Evolutionary conservation across 495 filamentous ascomycete genomes (phyloP).

Genomic region (Hypoxylon cercidicola): DNA sequence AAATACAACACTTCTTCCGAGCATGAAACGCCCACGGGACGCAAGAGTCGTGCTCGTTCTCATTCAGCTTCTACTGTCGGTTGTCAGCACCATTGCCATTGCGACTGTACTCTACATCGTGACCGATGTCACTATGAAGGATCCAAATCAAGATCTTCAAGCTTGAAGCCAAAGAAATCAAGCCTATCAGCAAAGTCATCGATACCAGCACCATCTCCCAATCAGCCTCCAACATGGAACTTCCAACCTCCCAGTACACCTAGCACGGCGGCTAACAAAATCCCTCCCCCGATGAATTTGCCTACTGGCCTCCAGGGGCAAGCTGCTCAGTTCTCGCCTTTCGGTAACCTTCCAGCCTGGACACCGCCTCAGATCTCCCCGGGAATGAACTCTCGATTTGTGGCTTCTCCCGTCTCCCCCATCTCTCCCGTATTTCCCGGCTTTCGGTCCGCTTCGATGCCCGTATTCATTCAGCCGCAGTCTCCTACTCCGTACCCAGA

Average conservation of each 20-base stretch:
- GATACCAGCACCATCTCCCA: background rate
- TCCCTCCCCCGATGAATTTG: background rate
- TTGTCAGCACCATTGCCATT: background rate
- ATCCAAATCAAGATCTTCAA: background rate
- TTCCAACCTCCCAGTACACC: background rate
- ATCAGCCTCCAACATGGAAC: background rate
- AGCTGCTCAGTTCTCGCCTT: background rate
- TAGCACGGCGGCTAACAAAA: background rate
- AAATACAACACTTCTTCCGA: background rate
- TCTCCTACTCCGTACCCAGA: background rate
- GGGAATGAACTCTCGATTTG: background rate
- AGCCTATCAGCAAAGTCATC: background rate
- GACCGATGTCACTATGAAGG: background rate
- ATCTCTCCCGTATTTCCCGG: background rate
- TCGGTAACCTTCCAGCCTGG: background rate
- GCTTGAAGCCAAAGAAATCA: background rate
- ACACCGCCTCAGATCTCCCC: background rate
- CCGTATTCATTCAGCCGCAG: slow-evolving; percentile 4
- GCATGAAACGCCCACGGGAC: background rate
- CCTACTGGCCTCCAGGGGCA: slow-evolving; percentile 1
- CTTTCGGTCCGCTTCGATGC: slow-evolving; percentile 6
- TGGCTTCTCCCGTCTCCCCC: background rate
- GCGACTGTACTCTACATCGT: background rate
- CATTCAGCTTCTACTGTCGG: slow-evolving; percentile 1
- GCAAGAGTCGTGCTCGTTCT: slow-evolving; percentile 9